phyloP scores from a whole-genome alignment of 2,329 filamentous ascomycete genomes.

The Aspergillus tanneri region DNA sequence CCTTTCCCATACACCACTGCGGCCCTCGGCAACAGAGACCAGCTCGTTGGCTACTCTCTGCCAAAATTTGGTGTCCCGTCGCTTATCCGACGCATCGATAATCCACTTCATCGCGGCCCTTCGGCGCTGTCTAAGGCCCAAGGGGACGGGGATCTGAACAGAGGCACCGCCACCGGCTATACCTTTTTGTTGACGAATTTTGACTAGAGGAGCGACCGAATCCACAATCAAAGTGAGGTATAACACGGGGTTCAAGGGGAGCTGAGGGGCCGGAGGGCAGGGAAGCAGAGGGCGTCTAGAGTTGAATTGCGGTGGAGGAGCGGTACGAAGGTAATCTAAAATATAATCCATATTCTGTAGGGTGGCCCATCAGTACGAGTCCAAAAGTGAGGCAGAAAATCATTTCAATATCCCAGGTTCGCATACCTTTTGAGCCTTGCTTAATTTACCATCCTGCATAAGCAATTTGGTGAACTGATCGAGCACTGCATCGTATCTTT shows the following conservation, averaged over 20 bases:
- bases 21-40: slow-evolving; percentile 81
- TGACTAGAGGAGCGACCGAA: slow-evolving; percentile 84
- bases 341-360: slow-evolving; percentile 77
- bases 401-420: not conserved
- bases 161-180: slow-evolving; percentile 82
- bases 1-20: slow-evolving; percentile 80
- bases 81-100: slow-evolving; percentile 76
- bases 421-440: slow-evolving; percentile 78
- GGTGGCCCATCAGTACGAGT: slow-evolving; percentile 3
- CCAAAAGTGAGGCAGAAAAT: not conserved
- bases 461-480: slow-evolving; percentile 85
- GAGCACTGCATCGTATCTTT: slow-evolving; percentile 82
- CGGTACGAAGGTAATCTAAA: slow-evolving; percentile 78
- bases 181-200: slow-evolving; percentile 72
- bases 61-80: slow-evolving; percentile 71
- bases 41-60: slow-evolving; percentile 81
- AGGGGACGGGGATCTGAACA: slow-evolving; percentile 77
- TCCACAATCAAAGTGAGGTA: slow-evolving; percentile 91
- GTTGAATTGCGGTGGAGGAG: slow-evolving; percentile 73
- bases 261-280: slow-evolving; percentile 72
- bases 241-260: slow-evolving; percentile 83
- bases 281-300: slow-evolving; percentile 60
- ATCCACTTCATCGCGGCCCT: slow-evolving; percentile 86
- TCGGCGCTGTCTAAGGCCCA: slow-evolving; percentile 71
- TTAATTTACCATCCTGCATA: slow-evolving; percentile 89